Evolutionary conservation across 2,329 filamentous ascomycete species (phyloP), one percentile per base, ranked within the genome.

Genomic region (Pezicula neosporulosa): DNA sequence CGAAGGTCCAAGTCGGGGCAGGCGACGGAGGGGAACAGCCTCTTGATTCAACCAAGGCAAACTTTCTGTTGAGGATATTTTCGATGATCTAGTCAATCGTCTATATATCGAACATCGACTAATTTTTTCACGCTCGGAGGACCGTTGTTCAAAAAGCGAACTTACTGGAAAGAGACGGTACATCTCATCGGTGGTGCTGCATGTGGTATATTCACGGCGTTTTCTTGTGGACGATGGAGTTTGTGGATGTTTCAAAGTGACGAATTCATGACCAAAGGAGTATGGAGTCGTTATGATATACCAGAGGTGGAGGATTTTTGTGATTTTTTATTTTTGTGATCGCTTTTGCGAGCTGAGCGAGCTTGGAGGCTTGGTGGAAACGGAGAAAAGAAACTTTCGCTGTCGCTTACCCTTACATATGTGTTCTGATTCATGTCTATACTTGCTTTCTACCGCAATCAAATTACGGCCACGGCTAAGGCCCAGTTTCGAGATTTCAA

Each of bases 1-100:
- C 3, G 89, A 96, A 68, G 92, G 92, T 30, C 88, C 88, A 6
- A 89, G 81, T 65, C 84, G 92, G 58, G 90, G 91, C 24, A 47
- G 28, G 13, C 44, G 46, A 36, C 36, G 45, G 19, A 37, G 39
- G 24, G 50, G 45, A 28, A 50, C 48, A 45, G 28, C 18, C 13
- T 16, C 28, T 10, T n/a, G 36, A 27, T 33, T 10, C 12, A 33
- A 10, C 9, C 12, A 33, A 33, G 30, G 30, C 30, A 33, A 10
- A 33, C 12, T 3, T 33, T 33, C 30, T 10, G 12, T 33, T 33
- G 30, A 7, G 30, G 12, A 13, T 33, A 33, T 13, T 10, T 7
- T 9, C 7, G 30, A 13, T 33, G 30, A 33, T 33, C 12, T 33
- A 13, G 30, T 33, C 30, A 33, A 7, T 33, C 30, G 12, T 33